Conservation (phyloP, 768 basidiomycete genomes). For the Termitomyces sp. region DNA sequence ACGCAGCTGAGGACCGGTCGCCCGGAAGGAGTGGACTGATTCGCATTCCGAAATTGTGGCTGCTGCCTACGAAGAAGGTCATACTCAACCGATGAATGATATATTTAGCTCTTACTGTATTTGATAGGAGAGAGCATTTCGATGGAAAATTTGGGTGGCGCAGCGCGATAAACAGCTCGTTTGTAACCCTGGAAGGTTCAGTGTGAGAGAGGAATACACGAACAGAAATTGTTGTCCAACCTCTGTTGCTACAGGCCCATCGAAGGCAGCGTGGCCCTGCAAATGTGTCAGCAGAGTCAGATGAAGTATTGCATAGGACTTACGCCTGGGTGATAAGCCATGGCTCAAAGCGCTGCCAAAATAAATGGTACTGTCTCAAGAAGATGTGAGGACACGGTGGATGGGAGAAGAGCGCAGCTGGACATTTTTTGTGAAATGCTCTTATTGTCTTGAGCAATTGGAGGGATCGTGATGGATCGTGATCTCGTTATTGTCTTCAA, state of each 20-base stretch:
- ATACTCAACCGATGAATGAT: background rate
- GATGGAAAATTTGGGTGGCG: conserved; percentile 59
- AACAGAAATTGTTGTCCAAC: conserved; percentile 3
- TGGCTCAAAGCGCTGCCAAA: background rate
- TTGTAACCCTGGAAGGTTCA: conserved; percentile 46
- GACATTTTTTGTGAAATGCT: too few species aligned
- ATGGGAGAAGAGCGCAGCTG: too few species aligned
- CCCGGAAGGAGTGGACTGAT: conserved; percentile 42
- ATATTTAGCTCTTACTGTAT: conserved; percentile 36
- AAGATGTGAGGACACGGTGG: too few species aligned
- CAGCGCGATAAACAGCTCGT: conserved; percentile 53
- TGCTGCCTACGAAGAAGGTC: conserved; percentile 36
- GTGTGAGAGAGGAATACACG: background rate
- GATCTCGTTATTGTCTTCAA: too few species aligned
- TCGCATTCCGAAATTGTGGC: conserved; percentile 59
- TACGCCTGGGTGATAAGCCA: conserved; percentile 4
- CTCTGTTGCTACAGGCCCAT: conserved; percentile 11
- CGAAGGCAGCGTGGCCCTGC: conserved; percentile 7
- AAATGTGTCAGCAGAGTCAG: background rate
- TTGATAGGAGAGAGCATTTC: conserved; percentile 58
- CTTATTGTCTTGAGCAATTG: too few species aligned
- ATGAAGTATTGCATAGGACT: background rate
- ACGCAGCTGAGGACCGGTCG: conserved; percentile 36
- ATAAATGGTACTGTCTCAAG: background rate
- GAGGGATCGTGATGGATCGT: too few species aligned